Conservation (phyloP, 108 stramenopile species). For the Poteriospumella lacustris region DNA sequence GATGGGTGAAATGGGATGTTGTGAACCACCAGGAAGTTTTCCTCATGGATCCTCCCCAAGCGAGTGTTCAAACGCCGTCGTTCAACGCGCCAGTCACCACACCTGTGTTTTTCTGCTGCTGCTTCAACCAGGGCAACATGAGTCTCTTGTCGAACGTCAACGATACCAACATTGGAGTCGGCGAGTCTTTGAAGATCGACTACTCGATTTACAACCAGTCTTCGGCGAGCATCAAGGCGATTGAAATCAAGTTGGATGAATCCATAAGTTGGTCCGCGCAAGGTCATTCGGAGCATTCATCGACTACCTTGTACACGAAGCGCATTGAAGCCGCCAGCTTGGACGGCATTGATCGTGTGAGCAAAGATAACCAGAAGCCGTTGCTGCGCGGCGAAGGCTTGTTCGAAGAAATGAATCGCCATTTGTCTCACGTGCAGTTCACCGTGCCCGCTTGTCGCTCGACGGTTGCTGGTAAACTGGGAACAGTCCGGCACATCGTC, state of each 20-base stretch:
- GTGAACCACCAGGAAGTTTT: not conserved
- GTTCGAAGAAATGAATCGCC: not conserved
- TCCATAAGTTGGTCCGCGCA: not conserved
- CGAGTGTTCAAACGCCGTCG: not conserved
- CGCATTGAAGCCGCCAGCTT: not conserved
- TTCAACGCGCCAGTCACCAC: not conserved
- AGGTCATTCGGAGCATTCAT: not conserved
- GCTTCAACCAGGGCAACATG: not conserved
- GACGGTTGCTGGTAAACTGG: not conserved
- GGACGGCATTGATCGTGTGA: not conserved
- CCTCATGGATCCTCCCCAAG: not conserved
- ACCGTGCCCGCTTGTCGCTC: not conserved
- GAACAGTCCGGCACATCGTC: not conserved
- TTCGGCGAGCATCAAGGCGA: not conserved
- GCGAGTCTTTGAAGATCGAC: not conserved
- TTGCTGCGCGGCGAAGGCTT: not conserved
- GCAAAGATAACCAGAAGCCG: not conserved
- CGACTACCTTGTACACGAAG: not conserved
- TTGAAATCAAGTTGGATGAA: not conserved
- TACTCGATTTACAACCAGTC: not conserved
- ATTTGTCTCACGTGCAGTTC: not conserved
- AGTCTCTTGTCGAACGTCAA: not conserved
- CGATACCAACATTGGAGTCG: not conserved
- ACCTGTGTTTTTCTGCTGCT: not conserved
- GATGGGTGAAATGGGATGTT: not conserved